Evolutionary conservation across 2,329 filamentous ascomycete genomes (phyloP).

Genomic region (Fusarium sacchari): DNA sequence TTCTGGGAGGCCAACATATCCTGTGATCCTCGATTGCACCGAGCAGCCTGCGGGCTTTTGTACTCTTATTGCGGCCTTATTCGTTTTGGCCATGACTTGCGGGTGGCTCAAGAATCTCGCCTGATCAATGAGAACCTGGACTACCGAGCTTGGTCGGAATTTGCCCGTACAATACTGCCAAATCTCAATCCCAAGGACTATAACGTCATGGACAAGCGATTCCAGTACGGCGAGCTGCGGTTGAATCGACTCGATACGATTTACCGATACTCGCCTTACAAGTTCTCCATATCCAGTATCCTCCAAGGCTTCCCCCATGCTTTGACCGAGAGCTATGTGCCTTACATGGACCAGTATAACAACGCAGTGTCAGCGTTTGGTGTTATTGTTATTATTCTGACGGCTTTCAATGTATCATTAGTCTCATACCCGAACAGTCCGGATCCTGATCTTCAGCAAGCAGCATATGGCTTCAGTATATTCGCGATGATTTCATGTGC

Average conservation of each 20-base stretch:
- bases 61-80: constrained; percentile 4
- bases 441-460: background rate
- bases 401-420: background rate
- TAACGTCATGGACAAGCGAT: background rate
- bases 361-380: background rate
- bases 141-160: background rate
- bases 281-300: constrained; percentile 1
- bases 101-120: background rate
- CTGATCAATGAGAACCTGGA: background rate
- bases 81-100: background rate
- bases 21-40: background rate
- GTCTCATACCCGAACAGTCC: background rate
- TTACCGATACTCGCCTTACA: background rate
- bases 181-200: background rate
- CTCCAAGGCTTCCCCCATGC: background rate
- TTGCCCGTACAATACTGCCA: background rate
- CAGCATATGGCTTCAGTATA: background rate
- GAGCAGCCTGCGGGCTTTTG: background rate
- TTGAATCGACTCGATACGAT: background rate
- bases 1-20: background rate
- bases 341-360: constrained; percentile 5
- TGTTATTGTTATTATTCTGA: background rate
- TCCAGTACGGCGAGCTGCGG: background rate
- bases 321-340: background rate
- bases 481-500: background rate